phyloP scores from a whole-genome alignment of 208 protist genomes.

The Leishmania tarentolae region DNA sequence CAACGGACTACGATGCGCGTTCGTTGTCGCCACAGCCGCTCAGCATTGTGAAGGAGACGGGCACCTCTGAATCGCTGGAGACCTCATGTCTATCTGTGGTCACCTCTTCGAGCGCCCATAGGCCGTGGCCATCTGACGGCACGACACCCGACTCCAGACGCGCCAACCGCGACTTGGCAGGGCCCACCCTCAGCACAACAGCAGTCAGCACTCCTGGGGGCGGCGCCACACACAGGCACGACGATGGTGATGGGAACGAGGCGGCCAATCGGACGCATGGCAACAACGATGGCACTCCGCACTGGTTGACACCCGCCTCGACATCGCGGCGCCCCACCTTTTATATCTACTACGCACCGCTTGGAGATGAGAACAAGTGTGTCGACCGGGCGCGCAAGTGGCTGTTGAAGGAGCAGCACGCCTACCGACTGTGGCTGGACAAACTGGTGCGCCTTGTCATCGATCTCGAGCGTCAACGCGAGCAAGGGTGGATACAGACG shows the following conservation, averaged over 20 bases:
- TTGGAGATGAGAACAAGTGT: conserved; percentile 60
- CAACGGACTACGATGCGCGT: conserved; percentile 10
- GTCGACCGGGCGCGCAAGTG: conserved; percentile 49
- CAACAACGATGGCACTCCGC: background rate
- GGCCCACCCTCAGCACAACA: conserved; percentile 2
- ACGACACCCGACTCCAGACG: background rate
- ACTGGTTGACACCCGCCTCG: background rate
- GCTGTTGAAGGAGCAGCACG: conserved; percentile 45
- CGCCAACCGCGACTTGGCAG: conserved; percentile 20
- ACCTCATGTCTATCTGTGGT: background rate
- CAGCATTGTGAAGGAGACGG: conserved; percentile 17
- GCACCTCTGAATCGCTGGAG: conserved; percentile 8
- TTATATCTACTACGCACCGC: conserved; percentile 63
- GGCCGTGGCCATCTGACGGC: background rate
- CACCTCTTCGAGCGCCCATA: background rate
- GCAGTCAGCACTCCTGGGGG: background rate
- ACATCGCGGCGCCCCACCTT: conserved; percentile 34
- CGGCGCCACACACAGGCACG: background rate
- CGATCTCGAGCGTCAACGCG: conserved; percentile 27
- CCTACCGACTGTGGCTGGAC: conserved; percentile 47
- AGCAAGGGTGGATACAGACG: conserved; percentile 14
- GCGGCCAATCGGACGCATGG: background rate
- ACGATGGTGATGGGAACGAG: background rate
- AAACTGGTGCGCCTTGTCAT: conserved; percentile 26
- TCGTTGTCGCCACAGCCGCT: conserved; percentile 13